Conservation (phyloP, 371 early-diverging fungal species). For the Mucor lusitanicus region DNA sequence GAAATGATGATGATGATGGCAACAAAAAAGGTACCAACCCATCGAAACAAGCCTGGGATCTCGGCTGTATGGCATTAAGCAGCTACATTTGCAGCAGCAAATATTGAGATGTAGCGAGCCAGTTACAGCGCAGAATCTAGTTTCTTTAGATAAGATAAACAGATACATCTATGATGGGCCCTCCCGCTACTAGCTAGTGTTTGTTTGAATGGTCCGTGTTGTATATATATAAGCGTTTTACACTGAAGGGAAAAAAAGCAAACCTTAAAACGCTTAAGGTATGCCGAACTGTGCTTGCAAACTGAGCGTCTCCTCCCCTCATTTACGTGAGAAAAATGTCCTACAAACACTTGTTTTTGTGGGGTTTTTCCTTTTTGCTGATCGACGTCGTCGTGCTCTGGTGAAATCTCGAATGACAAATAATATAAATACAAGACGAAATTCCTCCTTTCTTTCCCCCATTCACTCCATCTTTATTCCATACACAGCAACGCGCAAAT, state of each 20-base stretch:
- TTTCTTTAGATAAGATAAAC: neutral
- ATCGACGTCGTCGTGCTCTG: neutral
- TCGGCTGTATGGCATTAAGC: neutral
- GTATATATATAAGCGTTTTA: neutral
- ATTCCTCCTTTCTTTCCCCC: no score
- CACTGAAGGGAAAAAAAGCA: neutral
- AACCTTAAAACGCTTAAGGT: neutral
- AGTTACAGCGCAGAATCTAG: neutral
- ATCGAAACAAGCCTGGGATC: neutral
- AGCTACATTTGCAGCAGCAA: neutral
- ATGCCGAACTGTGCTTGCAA: neutral
- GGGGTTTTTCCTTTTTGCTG: neutral
- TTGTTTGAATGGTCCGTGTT: neutral
- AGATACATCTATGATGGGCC: neutral
- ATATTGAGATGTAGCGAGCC: neutral
- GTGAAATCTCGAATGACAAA: neutral
- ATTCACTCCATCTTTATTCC: neutral
- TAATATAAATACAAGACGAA: neutral
- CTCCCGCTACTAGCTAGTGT: neutral
- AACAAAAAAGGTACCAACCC: neutral
- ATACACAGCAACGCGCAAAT: neutral
- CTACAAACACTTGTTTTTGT: neutral
- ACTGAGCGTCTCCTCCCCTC: neutral
- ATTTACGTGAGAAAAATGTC: constrained; percentile 1
- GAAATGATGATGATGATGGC: neutral